Evolutionary conservation across 768 basidiomycete genomes (phyloP).

Genomic region (Filobasidium wieringae): DNA sequence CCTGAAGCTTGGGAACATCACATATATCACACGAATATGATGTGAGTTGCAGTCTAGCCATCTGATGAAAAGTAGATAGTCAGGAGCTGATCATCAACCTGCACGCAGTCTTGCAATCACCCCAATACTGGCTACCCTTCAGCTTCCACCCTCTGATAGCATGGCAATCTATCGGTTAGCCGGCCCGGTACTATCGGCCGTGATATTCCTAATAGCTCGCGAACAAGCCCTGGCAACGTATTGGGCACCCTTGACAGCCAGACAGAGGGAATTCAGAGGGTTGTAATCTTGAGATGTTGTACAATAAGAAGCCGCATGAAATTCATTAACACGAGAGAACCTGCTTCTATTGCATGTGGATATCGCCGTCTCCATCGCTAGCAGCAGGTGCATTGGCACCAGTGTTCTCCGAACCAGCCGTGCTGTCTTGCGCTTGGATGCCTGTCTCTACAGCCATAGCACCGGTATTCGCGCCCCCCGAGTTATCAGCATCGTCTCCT

Average conservation of each 20-base stretch:
- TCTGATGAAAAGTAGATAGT: neutral
- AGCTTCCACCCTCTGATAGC: conserved; percentile 1
- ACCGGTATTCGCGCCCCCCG: neutral
- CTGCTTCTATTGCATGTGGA: conserved; percentile 65
- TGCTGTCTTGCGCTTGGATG: conserved; percentile 40
- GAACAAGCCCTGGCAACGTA: conserved; percentile 11
- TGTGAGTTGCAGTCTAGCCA: neutral
- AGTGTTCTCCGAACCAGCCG: conserved; percentile 40
- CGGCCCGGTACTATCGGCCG: conserved; percentile 7
- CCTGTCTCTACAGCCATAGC: conserved; percentile 20
- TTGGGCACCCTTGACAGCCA: conserved; percentile 6
- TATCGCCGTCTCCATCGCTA: conserved; percentile 54
- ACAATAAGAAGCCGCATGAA: neutral
- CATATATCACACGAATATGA: conserved; percentile 4
- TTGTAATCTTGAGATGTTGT: neutral
- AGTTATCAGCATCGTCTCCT: conserved; percentile 19
- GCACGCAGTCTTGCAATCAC: conserved; percentile 3
- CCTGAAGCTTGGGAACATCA: conserved; percentile 15
- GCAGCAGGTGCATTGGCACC: conserved; percentile 11
- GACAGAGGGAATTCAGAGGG: neutral
- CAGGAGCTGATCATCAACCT: neutral
- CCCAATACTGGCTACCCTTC: conserved; percentile 11
- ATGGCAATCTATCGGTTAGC: conserved; percentile 8
- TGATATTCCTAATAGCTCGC: conserved; percentile 9
- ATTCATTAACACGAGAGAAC: neutral